Evolutionary conservation across 2,329 filamentous ascomycete genomes (phyloP).

Genomic region (Xylaria hypoxylon): DNA sequence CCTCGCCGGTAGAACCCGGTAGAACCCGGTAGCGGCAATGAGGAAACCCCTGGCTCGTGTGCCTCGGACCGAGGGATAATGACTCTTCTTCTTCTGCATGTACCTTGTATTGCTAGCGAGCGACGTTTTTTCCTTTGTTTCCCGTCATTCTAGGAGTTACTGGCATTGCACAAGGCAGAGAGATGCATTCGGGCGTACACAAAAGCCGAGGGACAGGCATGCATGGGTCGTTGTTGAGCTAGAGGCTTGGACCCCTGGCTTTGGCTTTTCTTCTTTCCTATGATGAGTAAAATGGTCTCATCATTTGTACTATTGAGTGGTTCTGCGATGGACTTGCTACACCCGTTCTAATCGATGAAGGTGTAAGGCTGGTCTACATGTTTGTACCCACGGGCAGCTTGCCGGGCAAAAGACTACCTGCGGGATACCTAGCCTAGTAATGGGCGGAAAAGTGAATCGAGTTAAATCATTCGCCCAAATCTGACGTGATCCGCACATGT

Average conservation of each 20-base stretch:
- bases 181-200: constrained; percentile 48
- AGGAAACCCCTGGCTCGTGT: constrained; percentile 2
- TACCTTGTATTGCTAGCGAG: constrained; percentile 47
- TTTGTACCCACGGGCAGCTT: constrained; percentile 27
- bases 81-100: constrained; percentile 39
- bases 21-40: constrained; percentile 9
- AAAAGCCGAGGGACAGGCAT: constrained; percentile 44
- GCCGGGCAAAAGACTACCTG: constrained; percentile 11
- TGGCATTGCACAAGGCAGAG: constrained; percentile 44
- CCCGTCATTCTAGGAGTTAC: constrained; percentile 44
- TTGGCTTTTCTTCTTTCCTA: constrained; percentile 30
- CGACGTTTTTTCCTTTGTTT: constrained; percentile 34
- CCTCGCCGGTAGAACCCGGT: constrained; percentile 9
- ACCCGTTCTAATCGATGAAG: constrained; percentile 29
- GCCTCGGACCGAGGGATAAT: constrained; percentile 21
- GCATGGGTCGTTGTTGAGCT: constrained; percentile 39
- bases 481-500: constrained; percentile 6
- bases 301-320: constrained; percentile 34
- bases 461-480: constrained; percentile 13
- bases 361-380: constrained; percentile 16
- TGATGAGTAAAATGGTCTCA: constrained; percentile 25
- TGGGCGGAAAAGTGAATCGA: constrained; percentile 29
- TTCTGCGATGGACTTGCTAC: constrained; percentile 23
- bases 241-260: constrained; percentile 29
- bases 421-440: constrained; percentile 16